phyloP scores from a whole-genome alignment of 1,139 yeast species.

The Eremothecium gossypii region DNA sequence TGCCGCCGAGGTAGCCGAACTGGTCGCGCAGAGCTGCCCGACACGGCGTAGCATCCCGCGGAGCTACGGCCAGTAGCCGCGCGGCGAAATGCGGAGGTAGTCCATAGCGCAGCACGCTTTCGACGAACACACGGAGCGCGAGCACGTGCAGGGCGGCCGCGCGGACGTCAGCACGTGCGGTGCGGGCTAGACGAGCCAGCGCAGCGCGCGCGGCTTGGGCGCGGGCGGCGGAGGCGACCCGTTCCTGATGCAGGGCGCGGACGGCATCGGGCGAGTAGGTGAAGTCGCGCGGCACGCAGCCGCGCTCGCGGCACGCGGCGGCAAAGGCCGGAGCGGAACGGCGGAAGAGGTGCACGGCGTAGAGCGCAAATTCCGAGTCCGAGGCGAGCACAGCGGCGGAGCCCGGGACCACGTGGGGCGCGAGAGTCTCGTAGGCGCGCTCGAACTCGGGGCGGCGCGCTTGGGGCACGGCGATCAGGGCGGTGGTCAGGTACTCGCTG shows the following conservation, averaged over 20 bases:
- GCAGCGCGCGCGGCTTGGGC: conserved; percentile 74
- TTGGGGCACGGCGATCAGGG: conserved; percentile 81
- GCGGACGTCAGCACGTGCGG: conserved; percentile 80
- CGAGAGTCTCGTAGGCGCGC: conserved; percentile 62
- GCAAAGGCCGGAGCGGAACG: conserved; percentile 66
- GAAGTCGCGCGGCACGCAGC: conserved; percentile 92
- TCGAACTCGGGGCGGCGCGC: conserved; percentile 50
- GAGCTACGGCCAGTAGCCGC: conserved; percentile 34
- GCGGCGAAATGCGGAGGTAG: conserved; percentile 87
- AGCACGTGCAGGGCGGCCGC: conserved; percentile 87
- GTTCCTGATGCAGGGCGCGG: conserved; percentile 67
- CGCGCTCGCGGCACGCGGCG: conserved; percentile 66
- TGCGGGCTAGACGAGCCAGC: conserved; percentile 67
- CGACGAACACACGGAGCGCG: conserved; percentile 50
- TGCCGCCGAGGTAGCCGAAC: conserved; percentile 87
- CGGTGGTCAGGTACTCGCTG: conserved; percentile 77
- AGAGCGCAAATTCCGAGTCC: conserved; percentile 68
- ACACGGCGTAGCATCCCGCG: conserved; percentile 43
- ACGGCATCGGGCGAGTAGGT: conserved; percentile 73
- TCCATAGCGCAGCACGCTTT: conserved; percentile 83
- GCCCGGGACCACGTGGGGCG: conserved; percentile 84
- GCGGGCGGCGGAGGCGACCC: conserved; percentile 59
- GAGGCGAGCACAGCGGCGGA: conserved; percentile 60
- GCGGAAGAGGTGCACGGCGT: conserved; percentile 75
- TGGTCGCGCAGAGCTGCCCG: conserved; percentile 60